phyloP scores from a whole-genome alignment of 2,329 filamentous ascomycete genomes.

The Aspergillus tanneri region DNA sequence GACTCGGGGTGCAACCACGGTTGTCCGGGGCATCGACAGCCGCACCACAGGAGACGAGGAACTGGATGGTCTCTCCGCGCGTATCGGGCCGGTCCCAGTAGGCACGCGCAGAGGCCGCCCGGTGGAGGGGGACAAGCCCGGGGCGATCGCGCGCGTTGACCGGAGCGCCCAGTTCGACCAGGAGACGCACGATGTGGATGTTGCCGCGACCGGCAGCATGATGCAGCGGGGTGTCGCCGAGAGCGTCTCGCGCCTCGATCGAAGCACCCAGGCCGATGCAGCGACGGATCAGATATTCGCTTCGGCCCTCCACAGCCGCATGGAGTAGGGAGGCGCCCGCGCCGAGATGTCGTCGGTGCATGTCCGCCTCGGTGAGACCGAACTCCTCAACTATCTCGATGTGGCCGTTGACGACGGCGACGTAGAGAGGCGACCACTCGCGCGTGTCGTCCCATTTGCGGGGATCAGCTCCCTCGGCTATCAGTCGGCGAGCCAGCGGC shows the following conservation, averaged over 20 bases:
- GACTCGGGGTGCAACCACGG: not conserved
- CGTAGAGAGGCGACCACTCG: not conserved
- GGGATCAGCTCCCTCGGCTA: not conserved
- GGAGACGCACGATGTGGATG: not conserved
- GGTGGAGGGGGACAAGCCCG: not conserved
- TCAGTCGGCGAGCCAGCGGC: not conserved
- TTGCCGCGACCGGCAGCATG: not conserved
- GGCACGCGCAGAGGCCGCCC: not conserved
- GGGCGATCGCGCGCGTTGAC: not conserved
- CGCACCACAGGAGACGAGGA: not conserved
- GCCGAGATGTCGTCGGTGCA: not conserved
- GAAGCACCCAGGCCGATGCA: not conserved
- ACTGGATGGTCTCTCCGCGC: not conserved
- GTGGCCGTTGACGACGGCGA: not conserved
- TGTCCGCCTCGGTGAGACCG: not conserved
- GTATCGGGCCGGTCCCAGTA: not conserved
- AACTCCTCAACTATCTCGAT: not conserved
- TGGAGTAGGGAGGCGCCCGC: not conserved
- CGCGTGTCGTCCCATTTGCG: not conserved
- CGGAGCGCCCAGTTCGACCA: not conserved
- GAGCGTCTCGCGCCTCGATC: not conserved
- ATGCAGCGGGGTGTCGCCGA: not conserved
- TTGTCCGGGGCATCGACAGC: not conserved
- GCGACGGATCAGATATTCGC: not conserved
- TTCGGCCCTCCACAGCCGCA: not conserved